Conservation (phyloP, 345 rosid genomes). For the Eucalyptus guilfoylei region DNA sequence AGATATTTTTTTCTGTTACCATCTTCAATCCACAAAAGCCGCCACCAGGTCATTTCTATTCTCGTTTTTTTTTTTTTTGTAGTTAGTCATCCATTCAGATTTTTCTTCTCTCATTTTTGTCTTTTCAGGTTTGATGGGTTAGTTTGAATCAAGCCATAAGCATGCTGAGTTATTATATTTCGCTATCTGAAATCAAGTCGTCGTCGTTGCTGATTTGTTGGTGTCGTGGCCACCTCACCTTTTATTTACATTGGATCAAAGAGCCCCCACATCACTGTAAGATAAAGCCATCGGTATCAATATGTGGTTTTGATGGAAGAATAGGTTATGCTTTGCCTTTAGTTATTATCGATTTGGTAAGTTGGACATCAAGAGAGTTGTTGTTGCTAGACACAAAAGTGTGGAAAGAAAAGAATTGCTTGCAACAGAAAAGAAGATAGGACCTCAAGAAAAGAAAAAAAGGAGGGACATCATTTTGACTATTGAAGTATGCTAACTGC, state of each 20-base stretch:
- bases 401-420: background rate
- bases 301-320: background rate
- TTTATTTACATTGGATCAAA: background rate
- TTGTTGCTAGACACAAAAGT: background rate
- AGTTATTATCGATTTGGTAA: too few relatives aligned
- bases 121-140: background rate
- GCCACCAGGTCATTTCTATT: background rate
- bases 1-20: background rate
- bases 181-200: background rate
- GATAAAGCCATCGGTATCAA: background rate
- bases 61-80: too few relatives aligned
- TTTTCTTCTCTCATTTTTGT: background rate
- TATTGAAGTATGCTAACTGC: too few relatives aligned
- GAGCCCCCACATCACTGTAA: background rate
- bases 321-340: background rate
- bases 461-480: background rate
- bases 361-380: background rate
- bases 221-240: background rate
- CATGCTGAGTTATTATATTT: background rate
- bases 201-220: too few relatives aligned
- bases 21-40: background rate
- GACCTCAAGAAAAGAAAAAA: background rate
- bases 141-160: background rate
- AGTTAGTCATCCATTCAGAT: background rate
- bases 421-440: background rate